Conservation (phyloP, 1,139 yeast species). For the Zygotorulaspora mrakii region DNA sequence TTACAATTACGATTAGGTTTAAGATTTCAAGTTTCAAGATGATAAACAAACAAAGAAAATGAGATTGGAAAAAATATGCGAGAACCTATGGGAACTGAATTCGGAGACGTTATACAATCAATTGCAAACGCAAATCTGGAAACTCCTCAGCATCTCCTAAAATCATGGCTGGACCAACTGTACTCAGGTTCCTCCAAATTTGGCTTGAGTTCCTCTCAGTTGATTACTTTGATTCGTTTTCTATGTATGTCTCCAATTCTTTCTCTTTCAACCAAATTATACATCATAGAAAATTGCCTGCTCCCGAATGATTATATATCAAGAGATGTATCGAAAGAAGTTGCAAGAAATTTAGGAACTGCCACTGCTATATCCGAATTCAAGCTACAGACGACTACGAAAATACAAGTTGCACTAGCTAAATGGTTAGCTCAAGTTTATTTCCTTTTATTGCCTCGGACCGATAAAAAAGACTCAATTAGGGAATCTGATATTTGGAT, state of each 20-base stretch:
- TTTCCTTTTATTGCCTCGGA: slow-evolving; percentile 27
- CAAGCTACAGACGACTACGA: slow-evolving; percentile 19
- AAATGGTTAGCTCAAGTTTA: slow-evolving; percentile 42
- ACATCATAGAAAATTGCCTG: slow-evolving; percentile 33
- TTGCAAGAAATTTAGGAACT: slow-evolving; percentile 37
- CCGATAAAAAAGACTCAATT: slow-evolving; percentile 29
- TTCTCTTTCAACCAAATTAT: slow-evolving; percentile 23
- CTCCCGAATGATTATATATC: slow-evolving; percentile 37
- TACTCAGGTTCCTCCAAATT: slow-evolving; percentile 17
- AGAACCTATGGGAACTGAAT: slow-evolving; percentile 7
- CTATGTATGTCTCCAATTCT: slow-evolving; percentile 22
- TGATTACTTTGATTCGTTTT: slow-evolving; percentile 21
- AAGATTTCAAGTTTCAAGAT: too few species aligned
- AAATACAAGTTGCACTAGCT: slow-evolving; percentile 36
- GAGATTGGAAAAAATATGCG: not conserved
- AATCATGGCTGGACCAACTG: slow-evolving; percentile 17
- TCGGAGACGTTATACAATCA: slow-evolving; percentile 11
- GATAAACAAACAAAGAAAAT: not conserved
- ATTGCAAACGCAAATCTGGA: slow-evolving; percentile 8
- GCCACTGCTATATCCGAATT: slow-evolving; percentile 20
- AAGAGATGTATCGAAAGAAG: slow-evolving; percentile 27
- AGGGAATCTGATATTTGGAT: slow-evolving; percentile 39
- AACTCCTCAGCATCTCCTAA: slow-evolving; percentile 16
- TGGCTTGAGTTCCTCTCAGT: slow-evolving; percentile 23
- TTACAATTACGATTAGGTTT: too few species aligned